Evolutionary conservation across 1,284 basidiomycete genomes (phyloP).

Genomic region (Somion occarium): DNA sequence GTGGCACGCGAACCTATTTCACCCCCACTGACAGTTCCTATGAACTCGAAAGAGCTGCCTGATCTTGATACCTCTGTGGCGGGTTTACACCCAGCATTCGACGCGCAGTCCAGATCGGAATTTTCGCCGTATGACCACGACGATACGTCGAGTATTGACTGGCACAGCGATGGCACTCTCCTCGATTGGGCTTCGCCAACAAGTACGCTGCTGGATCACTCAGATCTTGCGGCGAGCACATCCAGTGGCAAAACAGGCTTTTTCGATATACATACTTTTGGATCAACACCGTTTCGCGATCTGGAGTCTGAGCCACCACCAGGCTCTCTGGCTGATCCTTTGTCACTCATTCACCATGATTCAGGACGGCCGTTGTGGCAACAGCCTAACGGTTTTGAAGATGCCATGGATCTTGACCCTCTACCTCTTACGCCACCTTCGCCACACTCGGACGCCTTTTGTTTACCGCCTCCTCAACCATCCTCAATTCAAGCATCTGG

Average conservation of each 20-base stretch:
- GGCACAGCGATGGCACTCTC: slow-evolving; percentile 1
- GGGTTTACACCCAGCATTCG: not conserved
- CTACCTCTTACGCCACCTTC: slow-evolving; percentile 2
- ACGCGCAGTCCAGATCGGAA: not conserved
- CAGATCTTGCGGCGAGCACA: not conserved
- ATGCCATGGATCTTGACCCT: not conserved
- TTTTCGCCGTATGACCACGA: slow-evolving; percentile 3
- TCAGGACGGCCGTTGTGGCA: not conserved
- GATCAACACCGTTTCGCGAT: not conserved
- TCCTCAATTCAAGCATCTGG: not conserved
- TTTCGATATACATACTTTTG: not conserved
- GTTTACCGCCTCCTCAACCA: slow-evolving; percentile 3
- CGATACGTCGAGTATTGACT: not conserved
- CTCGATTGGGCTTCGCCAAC: slow-evolving; percentile 1
- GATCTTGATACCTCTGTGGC: not conserved
- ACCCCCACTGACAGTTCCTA: slow-evolving; percentile 2
- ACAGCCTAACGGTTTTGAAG: not conserved
- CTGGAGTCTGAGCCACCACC: not conserved
- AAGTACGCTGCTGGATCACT: slow-evolving; percentile 2
- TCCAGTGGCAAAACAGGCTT: not conserved
- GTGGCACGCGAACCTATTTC: slow-evolving; percentile 6
- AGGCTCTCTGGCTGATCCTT: not conserved
- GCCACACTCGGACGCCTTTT: slow-evolving; percentile 2
- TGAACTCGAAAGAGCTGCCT: not conserved
- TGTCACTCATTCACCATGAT: not conserved